Evolutionary conservation across 2,329 filamentous ascomycete species (phyloP), one percentile per base, ranked within the genome.

Genomic region (Karstenula rhodostoma): DNA sequence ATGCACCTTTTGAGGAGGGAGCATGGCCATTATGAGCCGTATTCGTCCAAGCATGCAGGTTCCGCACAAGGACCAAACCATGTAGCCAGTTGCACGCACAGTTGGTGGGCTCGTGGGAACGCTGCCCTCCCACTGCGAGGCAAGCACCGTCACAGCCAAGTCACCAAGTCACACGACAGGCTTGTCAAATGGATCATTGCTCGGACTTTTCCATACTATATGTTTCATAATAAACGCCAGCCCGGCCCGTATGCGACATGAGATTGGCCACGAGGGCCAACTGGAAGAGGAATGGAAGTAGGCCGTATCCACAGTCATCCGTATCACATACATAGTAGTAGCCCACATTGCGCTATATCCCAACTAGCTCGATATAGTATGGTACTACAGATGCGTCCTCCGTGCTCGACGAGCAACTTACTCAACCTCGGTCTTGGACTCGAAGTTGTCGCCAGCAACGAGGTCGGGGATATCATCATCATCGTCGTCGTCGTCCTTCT

Each of bases 381-480:
- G 56, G 48, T 63, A 56, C 64, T 72, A 63, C 68, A 60, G 59
- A 61, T 65, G 59, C 55, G 35, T 54, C 56, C 60, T 60, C 58
- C 50, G 52, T 60, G 56, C 59, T 60, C 46, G 42, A 37, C 32
- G 15, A 27, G 58, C 47, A 59, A 58, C 62, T 67, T 95, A 97
- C 86, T 97, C 93, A 81, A 95, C 93, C 84, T 97, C 82, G 57
- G 74, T 76, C 80, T 83, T 97, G 83, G 89, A 91, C 87, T 99
- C 95, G 78, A 99, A 99, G 88, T 92, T 97, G 87, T 97, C 93
- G 77, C 95, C 95, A 78, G 93, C 93, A 65, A 99, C 94, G 70
- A 99, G 87, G 73, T 98, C 94, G 73, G 95, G 95, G 80, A 99
- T 99, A 81, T 98, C 95, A 65, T 95, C 92, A 59, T 90, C 87